Percentiles rank a stretch among this genome's conserved stretches.
These are phyloP conservation scores for Dujonia santamariae DNA, from an alignment of 1,139 yeast species.

Conservation along the genomic window DNA sequence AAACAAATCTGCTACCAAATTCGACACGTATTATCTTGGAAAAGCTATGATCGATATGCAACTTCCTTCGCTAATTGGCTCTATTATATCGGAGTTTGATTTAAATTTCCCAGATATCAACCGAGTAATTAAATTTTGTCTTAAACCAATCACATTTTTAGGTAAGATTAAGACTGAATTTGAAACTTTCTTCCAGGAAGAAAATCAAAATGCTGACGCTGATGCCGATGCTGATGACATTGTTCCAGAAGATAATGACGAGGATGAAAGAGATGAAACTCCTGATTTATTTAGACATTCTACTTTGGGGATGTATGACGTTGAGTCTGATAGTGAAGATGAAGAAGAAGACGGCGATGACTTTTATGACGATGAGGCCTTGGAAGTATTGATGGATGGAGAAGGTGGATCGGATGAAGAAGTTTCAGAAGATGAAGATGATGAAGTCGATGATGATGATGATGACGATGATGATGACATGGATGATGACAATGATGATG, in stretches of 20 bases:
- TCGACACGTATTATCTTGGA: constrained; percentile 60
- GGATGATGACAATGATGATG: constrained; percentile 17
- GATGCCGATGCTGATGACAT: constrained; percentile 63
- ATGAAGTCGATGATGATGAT: constrained; percentile 20
- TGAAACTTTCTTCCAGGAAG: constrained; percentile 55
- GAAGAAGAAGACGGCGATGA: constrained; percentile 30
- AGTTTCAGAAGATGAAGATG: constrained; percentile 27
- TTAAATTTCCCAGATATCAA: constrained; percentile 68
- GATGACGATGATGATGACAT: constrained; percentile 18
- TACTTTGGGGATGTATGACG: constrained; percentile 91
- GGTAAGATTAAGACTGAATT: constrained; percentile 61
- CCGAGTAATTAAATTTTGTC: constrained; percentile 52
- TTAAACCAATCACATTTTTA: constrained; percentile 60
- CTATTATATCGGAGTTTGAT: constrained; percentile 61
- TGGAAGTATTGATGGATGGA: constrained; percentile 34
- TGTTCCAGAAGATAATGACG: constrained; percentile 27
- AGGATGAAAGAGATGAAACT: constrained; percentile 70
- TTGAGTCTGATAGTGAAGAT: constrained; percentile 68
- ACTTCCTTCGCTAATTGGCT: constrained; percentile 55
- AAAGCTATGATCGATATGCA: constrained; percentile 65
- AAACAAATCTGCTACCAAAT: constrained; percentile 47
- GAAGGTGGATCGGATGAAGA: constrained; percentile 24
- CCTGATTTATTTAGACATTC: constrained; percentile 86
- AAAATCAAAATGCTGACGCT: constrained; percentile 46
- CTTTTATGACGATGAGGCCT: constrained; percentile 28